Conservation (phyloP, 148 eudicot species). For the Cornus kousa region DNA sequence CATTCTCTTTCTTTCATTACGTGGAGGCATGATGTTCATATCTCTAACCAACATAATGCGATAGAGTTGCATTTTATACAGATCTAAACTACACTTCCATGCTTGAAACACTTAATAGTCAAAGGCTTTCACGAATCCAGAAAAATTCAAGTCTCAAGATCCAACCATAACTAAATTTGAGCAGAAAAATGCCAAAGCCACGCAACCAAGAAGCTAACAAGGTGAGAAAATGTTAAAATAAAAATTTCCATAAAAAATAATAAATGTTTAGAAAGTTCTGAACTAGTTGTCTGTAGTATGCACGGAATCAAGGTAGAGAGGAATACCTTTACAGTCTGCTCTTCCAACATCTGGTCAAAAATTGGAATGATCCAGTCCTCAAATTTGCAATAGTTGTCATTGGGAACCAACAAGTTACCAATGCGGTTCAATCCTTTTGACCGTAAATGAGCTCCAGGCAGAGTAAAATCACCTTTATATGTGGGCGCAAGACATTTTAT, state of each 20-base stretch:
- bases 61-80: not conserved
- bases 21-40: not conserved
- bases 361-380: slow-evolving; percentile 95
- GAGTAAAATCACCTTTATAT: slow-evolving; percentile 78
- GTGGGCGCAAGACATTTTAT: slow-evolving; percentile 91
- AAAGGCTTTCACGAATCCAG: not conserved
- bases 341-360: slow-evolving; percentile 86
- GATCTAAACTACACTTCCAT: not conserved
- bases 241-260: too few relatives aligned
- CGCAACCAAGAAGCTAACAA: not conserved
- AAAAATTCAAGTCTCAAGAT: not conserved
- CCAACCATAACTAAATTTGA: not conserved
- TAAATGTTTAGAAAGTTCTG: too few relatives aligned
- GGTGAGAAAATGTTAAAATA: not conserved
- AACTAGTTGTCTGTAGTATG: not conserved
- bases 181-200: not conserved
- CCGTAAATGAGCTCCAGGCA: slow-evolving; percentile 74
- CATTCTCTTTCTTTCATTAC: not conserved
- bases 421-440: slow-evolving; percentile 83
- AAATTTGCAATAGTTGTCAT: slow-evolving; percentile 95
- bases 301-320: not conserved
- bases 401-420: slow-evolving; percentile 91
- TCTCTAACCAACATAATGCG: not conserved
- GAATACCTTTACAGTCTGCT: slow-evolving; percentile 67
- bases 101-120: not conserved